Evolutionary conservation across 352 stramenopile genomes (phyloP), one percentile per base, ranked within the genome.

Genomic region (Phytophthora meadii): DNA sequence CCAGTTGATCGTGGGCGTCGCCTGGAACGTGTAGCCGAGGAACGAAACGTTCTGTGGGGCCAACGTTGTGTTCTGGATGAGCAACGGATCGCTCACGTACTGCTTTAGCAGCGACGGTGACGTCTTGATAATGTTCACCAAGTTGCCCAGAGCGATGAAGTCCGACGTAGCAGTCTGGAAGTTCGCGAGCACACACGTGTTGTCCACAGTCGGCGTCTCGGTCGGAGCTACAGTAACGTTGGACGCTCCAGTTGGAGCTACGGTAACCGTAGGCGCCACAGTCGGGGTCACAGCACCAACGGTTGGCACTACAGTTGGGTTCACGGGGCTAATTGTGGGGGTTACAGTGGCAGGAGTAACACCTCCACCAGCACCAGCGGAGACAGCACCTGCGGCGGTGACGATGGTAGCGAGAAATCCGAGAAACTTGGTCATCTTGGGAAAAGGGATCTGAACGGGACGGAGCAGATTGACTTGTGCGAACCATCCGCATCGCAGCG

Each of bases 1-100:
- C 61, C 52, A 69, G 60, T 85, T 61, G 69, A 90, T 79, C 28
- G 77, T 79, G 10, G 79, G 79, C 17, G 77, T 88, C 17, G 52
- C 36, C 47, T 59, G 15, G 53, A 86, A 63, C n/a, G 53, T 71
- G 47, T 84, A 82, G 65, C 79, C 79, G 4, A 88, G 73, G 51
- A 87, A 66, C 39, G 70, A 79, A 53, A 84, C 68, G 28, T 78
- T 74, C 42, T 82, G 61, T n/a, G 67, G 45, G 15, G 82, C 62
- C 19, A 89, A 47, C 25, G 54, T 69, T 46, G 84, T 68, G 64
- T 87, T 57, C 9, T 52, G 17, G 28, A 89, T 46, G 32, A 72
- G 37, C 19, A 87, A 41, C 40, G 80, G 80, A 58, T 89, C 80
- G 39, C 57, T 70, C 2, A 76, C 49, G 54, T 72, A 72, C 32